A percentile compares a stretch with the other conserved stretches of the same genome.
Conservation (phyloP, 805 yeast species). For the Cyberlindnera lachancei region DNA sequence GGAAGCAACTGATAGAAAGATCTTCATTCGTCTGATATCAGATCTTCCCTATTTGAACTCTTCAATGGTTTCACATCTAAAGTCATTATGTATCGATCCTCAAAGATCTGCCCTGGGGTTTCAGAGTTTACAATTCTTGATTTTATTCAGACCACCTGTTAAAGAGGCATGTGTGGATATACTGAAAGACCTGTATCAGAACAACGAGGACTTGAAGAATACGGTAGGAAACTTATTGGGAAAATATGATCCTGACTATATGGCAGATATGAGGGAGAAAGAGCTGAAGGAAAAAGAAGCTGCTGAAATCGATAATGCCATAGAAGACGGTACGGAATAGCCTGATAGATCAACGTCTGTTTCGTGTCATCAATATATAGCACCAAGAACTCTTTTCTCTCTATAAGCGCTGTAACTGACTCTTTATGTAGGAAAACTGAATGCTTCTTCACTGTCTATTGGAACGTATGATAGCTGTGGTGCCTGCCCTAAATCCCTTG, state of each 20-base stretch:
- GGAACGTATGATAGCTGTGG: too few relatives aligned
- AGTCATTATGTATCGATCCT: conserved; percentile 79
- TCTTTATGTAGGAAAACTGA: too few relatives aligned
- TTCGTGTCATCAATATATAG: too few relatives aligned
- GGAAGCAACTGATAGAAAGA: conserved; percentile 72
- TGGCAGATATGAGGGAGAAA: too few relatives aligned
- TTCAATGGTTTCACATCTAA: conserved; percentile 54
- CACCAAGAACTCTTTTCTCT: too few relatives aligned
- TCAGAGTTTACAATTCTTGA: conserved; percentile 70
- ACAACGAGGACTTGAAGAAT: conserved; percentile 41
- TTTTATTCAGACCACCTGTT: conserved; percentile 89
- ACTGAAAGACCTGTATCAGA: conserved; percentile 38
- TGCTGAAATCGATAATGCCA: too few relatives aligned
- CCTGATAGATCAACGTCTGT: too few relatives aligned
- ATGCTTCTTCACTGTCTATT: too few relatives aligned
- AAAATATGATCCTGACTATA: conserved; percentile 33
- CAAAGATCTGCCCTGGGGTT: conserved; percentile 74
- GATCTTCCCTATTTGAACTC: conserved; percentile 76
- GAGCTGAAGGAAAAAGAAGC: too few relatives aligned
- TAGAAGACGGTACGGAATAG: too few relatives aligned
- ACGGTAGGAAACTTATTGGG: conserved; percentile 39
- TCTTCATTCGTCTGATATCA: conserved; percentile 74
- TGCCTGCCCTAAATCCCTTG: too few relatives aligned
- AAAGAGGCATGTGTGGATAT: conserved; percentile 42
- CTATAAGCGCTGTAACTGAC: too few relatives aligned